These are phyloP conservation scores for Globisporangium nagaii DNA, from an alignment of 352 stramenopile species.

Conservation along the genomic window DNA sequence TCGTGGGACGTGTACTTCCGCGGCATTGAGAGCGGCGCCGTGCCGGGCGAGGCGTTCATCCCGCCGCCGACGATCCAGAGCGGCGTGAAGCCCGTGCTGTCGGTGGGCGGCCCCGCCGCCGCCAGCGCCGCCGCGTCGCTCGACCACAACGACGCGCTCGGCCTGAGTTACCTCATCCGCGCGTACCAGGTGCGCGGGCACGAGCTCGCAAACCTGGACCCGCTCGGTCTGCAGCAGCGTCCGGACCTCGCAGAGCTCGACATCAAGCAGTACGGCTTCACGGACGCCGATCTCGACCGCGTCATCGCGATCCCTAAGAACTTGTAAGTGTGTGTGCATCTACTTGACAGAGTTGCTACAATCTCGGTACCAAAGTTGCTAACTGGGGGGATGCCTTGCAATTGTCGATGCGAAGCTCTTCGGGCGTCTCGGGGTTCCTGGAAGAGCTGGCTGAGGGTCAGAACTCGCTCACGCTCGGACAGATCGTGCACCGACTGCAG, in stretches of 20 bases:
- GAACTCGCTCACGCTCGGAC: conserved; percentile 88
- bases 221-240: conserved; percentile 87
- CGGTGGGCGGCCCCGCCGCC: conserved; percentile 24
- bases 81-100: conserved; percentile 62
- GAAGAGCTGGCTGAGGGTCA: conserved; percentile 67
- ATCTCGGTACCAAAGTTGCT: too few species aligned
- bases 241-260: conserved; percentile 79
- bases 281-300: conserved; percentile 84
- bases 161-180: conserved; percentile 96
- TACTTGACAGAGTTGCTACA: too few species aligned
- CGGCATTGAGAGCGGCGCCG: conserved; percentile 70
- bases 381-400: not conserved
- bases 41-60: conserved; percentile 81
- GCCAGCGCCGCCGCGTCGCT: conserved; percentile 21
- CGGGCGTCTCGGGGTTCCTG: conserved; percentile 87
- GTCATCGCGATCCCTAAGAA: conserved; percentile 85
- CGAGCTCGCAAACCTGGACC: conserved; percentile 94
- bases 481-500: conserved; percentile 92
- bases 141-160: conserved; percentile 80
- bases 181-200: conserved; percentile 97
- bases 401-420: conserved; percentile 44
- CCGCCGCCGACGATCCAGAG: conserved; percentile 70
- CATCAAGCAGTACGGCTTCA: conserved; percentile 92
- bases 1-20: conserved; percentile 87
- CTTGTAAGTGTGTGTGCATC: conserved; percentile 44